Base-by-base conservation (phyloP, 2,329 filamentous ascomycete species). In the Sporothrix dimorphospora region DNA sequence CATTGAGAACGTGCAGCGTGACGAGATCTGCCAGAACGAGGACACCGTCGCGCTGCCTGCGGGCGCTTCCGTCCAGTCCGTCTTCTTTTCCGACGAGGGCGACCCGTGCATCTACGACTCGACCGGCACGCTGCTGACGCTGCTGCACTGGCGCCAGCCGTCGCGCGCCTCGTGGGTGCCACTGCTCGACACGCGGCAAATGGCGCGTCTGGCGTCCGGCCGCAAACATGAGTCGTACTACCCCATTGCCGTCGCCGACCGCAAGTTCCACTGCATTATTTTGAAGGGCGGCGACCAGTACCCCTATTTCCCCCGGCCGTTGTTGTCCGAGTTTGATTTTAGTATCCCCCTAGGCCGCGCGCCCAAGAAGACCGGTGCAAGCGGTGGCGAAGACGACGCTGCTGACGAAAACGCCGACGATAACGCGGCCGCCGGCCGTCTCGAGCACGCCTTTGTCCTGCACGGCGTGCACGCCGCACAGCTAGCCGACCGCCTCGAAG, bases 251-350 rank as follows among this genome's bases (percentile, higher is more conserved):
- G 94, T 98, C 0, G 94, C 95, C 2, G 90, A 94, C 77, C 88
- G 92, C 78, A 95, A 92, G 78, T 99, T 99, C 81, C 95, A 98
- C 85, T 99, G 97, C 83, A 98, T 99, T 82, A 98, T 99, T 77
- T 90, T 99, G 79, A 99, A 99, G 83, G 96, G 96, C 74, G 92
- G 92, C 47, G 96, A 99, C 79, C 89, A 91, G 78, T 93, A 98
- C 78, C 94, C 95, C 0, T 98, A 96, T 83, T 98, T 95, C 82
- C 96, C 94, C 12, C 90, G 92, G 11, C 94, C 94, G 1, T 84
- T 98, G 49, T 90, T 99, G 47, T 94, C 91, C 55, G 96, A 99
- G 80, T 99, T 99, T 79, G 93, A 94, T 66, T 97, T 99, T 80
- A 89, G 91, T 57, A 88, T 99, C 21, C 96, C 97, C 0, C 84